phyloP scores from a whole-genome alignment of 768 basidiomycete species.

The Termitomyces sp. region DNA sequence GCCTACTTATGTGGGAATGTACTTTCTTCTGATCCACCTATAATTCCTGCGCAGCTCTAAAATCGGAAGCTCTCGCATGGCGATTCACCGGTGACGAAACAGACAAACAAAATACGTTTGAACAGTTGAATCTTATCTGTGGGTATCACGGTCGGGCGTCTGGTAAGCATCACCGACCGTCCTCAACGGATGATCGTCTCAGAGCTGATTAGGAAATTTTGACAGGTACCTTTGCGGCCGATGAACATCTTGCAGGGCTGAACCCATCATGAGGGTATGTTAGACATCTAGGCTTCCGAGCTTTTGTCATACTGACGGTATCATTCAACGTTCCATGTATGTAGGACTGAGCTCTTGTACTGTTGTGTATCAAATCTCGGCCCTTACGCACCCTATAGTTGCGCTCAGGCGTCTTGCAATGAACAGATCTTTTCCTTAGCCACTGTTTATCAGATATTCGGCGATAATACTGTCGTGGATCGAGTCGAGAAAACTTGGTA shows the following conservation, averaged over 20 bases:
- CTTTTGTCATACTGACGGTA: background rate
- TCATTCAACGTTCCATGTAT: background rate
- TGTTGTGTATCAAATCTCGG: conserved; percentile 23
- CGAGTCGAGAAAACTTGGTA: conserved; percentile 33
- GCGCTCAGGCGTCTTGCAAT: conserved; percentile 12
- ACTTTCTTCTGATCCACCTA: background rate
- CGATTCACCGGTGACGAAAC: conserved; percentile 32
- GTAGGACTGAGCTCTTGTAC: conserved; percentile 28
- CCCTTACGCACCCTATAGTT: background rate
- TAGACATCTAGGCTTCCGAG: background rate
- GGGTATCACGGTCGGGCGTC: conserved; percentile 33
- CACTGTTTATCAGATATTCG: conserved; percentile 34
- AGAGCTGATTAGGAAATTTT: background rate
- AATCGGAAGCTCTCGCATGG: conserved; percentile 37
- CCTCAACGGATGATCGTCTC: background rate
- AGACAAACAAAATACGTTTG: conserved; percentile 32
- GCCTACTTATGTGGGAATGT: background rate
- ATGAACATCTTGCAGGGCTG: conserved; percentile 36
- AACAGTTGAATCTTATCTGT: conserved; percentile 32
- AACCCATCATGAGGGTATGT: conserved; percentile 35
- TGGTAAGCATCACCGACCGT: conserved; percentile 11
- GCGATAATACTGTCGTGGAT: conserved; percentile 36
- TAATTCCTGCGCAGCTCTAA: conserved; percentile 14
- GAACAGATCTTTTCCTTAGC: conserved; percentile 40
- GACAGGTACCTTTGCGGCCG: conserved; percentile 33